Evolutionary conservation across 257 asterid species (phyloP).

Genomic region (Solanum peruvianum): DNA sequence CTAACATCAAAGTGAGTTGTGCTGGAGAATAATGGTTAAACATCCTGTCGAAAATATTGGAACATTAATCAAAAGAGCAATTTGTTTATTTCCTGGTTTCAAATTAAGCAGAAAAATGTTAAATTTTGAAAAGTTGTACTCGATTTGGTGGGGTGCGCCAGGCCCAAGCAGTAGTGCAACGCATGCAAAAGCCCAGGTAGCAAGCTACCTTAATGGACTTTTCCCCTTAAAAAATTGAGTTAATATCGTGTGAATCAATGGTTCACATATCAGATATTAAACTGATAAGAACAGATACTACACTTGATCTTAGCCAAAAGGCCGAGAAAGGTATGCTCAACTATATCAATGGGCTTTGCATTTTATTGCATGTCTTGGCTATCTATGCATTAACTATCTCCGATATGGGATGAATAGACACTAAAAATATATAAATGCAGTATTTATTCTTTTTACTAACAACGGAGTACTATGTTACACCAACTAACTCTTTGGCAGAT

Average conservation of each 20-base stretch:
- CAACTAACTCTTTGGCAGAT: background rate
- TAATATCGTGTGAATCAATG: background rate
- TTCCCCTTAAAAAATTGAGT: background rate
- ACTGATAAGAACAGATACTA: conserved; percentile 31
- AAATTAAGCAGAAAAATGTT: too few species aligned
- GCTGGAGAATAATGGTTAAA: too few species aligned
- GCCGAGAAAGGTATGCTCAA: conserved; percentile 15
- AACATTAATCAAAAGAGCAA: too few species aligned
- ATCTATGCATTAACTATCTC: background rate
- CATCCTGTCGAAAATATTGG: too few species aligned
- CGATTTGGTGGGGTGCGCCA: background rate
- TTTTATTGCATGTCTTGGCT: background rate
- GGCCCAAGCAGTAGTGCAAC: background rate
- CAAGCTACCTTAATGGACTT: background rate
- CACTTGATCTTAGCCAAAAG: conserved; percentile 33
- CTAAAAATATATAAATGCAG: background rate
- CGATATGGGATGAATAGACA: background rate
- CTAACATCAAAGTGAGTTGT: too few species aligned
- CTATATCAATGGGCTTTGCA: rapidly evolving
- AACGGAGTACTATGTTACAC: background rate
- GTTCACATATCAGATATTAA: conserved; percentile 18
- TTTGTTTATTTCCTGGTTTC: too few species aligned
- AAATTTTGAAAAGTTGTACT: background rate
- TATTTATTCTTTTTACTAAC: background rate
- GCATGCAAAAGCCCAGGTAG: rapidly evolving